Base-by-base conservation (phyloP, 2,329 filamentous ascomycete species). In the Lecanoromycetidae sp. region DNA sequence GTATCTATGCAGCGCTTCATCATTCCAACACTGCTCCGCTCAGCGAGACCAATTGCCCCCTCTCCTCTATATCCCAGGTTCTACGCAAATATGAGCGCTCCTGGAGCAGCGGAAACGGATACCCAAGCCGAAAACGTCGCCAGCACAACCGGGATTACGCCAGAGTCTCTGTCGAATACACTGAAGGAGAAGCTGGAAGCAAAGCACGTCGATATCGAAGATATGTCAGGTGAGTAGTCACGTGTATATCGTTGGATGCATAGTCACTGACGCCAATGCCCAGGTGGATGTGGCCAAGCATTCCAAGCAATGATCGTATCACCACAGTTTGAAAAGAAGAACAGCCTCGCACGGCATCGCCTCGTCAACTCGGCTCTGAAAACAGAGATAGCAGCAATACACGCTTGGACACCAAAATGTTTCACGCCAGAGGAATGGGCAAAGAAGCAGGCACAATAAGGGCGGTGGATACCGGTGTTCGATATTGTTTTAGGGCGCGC, bases 191-290 rank as follows among this genome's bases (percentile, higher is more conserved):
- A 80, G 54, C 71, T 95, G 46, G 73, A 78, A 48, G 87, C 87
- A 19, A 72, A 74, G 23, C 77, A 93, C 67, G 87, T 94, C 54
- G 81, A 91, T 58, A 87, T 95, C 57, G 83, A 85, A 54, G 90
- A 96, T 67, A 79, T 94, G 72, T 94, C 87, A 54, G 90, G 88
- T 94, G n/a, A n/a, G n/a, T n/a, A n/a, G n/a, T n/a, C n/a, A n/a
- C n/a, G n/a, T n/a, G n/a, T n/a, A n/a, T n/a, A n/a, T n/a, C n/a
- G n/a, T n/a, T n/a, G n/a, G n/a, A n/a, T n/a, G n/a, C 26, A 36
- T 33, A 38, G 27, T 33, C 15, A n/a, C 40, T 42, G 25, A 22
- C 32, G n/a, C 8, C 27, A 39, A 25, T 17, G 23, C n/a, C 38
- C 35, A 83, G 79, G 80, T 54, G 80, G 80, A 46, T 84, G 80